phyloP scores from a whole-genome alignment of 768 basidiomycete species.

The Macrolepiota albuminosa region DNA sequence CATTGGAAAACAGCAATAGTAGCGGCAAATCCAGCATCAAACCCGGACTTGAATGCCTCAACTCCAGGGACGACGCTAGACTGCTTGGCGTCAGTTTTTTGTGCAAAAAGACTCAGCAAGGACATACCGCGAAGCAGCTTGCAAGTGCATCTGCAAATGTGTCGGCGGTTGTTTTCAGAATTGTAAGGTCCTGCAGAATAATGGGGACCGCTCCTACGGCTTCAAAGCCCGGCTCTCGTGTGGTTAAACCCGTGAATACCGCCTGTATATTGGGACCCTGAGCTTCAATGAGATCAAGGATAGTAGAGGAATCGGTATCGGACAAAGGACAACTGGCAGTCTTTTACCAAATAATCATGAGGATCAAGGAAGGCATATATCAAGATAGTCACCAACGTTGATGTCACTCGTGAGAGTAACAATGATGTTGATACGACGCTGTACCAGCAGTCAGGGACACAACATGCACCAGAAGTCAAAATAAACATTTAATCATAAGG shows the following conservation, averaged over 20 bases:
- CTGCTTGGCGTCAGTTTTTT: constrained; percentile 6
- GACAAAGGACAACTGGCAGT: constrained; percentile 15
- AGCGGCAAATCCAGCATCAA: constrained; percentile 19
- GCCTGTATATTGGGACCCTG: constrained; percentile 22
- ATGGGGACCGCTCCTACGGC: constrained; percentile 24
- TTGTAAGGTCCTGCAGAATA: constrained; percentile 23
- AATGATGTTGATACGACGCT: constrained; percentile 1
- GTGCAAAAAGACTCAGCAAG: background rate
- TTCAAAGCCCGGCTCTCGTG: constrained; percentile 21
- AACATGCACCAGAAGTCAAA: too few species aligned
- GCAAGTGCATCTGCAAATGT: constrained; percentile 20
- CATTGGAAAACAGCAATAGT: constrained; percentile 15
- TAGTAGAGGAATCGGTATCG: constrained; percentile 21
- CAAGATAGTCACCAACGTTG: constrained; percentile 12
- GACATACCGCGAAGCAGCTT: constrained; percentile 20
- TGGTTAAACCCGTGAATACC: constrained; percentile 18
- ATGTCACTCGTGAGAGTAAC: constrained; percentile 21
- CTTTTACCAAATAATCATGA: constrained; percentile 7
- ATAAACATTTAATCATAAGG: too few species aligned
- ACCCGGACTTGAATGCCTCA: constrained; percentile 8
- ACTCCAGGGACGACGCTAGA: constrained; percentile 14
- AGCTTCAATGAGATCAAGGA: constrained; percentile 18
- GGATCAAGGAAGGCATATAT: background rate
- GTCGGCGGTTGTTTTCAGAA: constrained; percentile 17
- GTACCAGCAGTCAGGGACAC: too few species aligned